Conservation (phyloP, 768 basidiomycete genomes). For the Boletus reticuloceps region DNA sequence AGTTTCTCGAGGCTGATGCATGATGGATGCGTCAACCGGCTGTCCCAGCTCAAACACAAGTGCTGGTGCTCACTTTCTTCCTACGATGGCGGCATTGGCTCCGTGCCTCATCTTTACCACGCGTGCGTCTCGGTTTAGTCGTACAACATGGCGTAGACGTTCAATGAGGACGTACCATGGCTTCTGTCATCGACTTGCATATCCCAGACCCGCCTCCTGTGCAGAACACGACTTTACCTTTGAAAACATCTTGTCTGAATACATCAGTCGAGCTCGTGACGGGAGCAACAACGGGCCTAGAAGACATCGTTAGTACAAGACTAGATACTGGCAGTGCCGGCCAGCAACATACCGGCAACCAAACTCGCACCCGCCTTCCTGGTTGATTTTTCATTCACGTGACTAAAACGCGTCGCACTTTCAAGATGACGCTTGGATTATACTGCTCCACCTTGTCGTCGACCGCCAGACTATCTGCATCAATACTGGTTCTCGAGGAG, state of each 20-base stretch:
- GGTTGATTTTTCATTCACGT: constrained; percentile 17
- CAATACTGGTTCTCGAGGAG: not conserved
- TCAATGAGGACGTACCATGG: constrained; percentile 52
- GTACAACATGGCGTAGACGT: not conserved
- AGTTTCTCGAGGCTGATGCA: constrained; percentile 64
- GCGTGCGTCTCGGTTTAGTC: constrained; percentile 6
- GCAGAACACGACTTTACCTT: constrained; percentile 87
- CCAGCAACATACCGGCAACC: too few relatives aligned
- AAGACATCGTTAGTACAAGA: constrained; percentile 31
- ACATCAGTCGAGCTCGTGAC: constrained; percentile 53
- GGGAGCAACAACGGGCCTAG: constrained; percentile 42
- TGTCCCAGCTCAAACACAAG: not conserved
- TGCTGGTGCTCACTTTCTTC: constrained; percentile 65
- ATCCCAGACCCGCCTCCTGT: constrained; percentile 94
- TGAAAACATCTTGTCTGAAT: constrained; percentile 82
- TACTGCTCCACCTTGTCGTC: not conserved
- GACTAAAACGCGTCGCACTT: constrained; percentile 13
- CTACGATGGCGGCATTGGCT: constrained; percentile 76
- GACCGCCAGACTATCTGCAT: not conserved
- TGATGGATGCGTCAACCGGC: not conserved
- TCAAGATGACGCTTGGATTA: too few relatives aligned
- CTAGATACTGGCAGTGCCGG: too few relatives aligned
- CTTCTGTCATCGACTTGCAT: constrained; percentile 83
- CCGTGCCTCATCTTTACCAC: constrained; percentile 74
- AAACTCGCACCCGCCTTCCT: too few relatives aligned